Base-by-base conservation (phyloP, 208 protist species). In the Trypanosomatidae sp. region DNA sequence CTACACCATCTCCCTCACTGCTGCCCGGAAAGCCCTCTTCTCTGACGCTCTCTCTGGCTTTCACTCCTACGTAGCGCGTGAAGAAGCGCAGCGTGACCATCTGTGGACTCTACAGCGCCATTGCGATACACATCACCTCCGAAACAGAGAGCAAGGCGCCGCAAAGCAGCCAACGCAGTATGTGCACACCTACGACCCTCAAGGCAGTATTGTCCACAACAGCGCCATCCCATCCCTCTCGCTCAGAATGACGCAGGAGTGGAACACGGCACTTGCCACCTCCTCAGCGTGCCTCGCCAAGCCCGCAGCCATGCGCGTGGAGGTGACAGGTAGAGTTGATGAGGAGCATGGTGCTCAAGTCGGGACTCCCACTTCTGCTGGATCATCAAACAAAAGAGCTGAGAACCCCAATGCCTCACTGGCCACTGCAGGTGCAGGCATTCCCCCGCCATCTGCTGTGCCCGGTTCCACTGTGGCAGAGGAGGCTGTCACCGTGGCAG, bases 41-140 rank as follows among this genome's bases (percentile, higher is more conserved):
- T 72, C 80, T 15, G 85, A 90, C 66, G 85, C 85, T 3, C 74
- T 90, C 7, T 83, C 74, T 10, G 85, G 85, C 17, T 90, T 90
- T 64, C 73, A 80, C 66, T 84, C 81, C 25, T 82, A 84, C 64
- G 79, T 78, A 59, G 68, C 76, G 33, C 75, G 74, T 15, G 85
- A 89, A 56, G 66, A 74, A 49, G 73, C 59, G 55, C 71, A 87
- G 73, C 62, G 70, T 52, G 64, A 74, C 36, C 47, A 65, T 12
- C 70, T 84, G 43, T 46, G 59, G 1, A 33, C 53, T 39, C 58
- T 73, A 7, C 73, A 74, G 17, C 67, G 36, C 28, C 52, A 71
- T 5, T 66, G 50, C 3, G 12, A 71, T 25, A 2, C 22, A 15
- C 58, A 39, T 19, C 62, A 66, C 17, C 66, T 49, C 53, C 33